Percentiles rank a stretch among this genome's conserved stretches.
These are phyloP conservation scores for Cadophora sp. DNA, from an alignment of 2,329 filamentous ascomycete species.

Conservation along the genomic window DNA sequence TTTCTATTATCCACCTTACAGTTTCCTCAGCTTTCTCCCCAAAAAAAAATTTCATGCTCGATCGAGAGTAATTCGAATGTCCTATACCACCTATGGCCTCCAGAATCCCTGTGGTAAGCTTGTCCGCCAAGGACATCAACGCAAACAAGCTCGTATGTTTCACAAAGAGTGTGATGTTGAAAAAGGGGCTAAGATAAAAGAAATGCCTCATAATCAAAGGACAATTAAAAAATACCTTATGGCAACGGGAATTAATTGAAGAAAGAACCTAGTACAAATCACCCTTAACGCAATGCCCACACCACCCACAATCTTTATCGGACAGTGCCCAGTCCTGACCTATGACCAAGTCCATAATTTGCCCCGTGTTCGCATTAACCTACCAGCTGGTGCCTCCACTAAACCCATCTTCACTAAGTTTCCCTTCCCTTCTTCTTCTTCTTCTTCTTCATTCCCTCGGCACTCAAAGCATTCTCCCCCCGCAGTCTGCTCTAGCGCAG, in stretches of 20 bases:
- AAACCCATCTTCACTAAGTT: not conserved
- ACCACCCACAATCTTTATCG: slow-evolving; percentile 32
- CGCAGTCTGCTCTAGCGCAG: not conserved
- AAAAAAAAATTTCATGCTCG: too few relatives aligned
- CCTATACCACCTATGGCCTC: too few relatives aligned
- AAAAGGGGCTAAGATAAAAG: too few relatives aligned
- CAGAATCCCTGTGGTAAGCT: too few relatives aligned
- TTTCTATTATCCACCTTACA: too few relatives aligned
- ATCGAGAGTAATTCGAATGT: too few relatives aligned
- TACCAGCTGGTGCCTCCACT: slow-evolving; percentile 6
- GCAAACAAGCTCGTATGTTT: too few relatives aligned
- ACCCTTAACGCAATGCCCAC: slow-evolving; percentile 27
- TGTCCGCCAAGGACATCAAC: too few relatives aligned
- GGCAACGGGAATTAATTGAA: not conserved
- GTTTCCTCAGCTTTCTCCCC: too few relatives aligned
- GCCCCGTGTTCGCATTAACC: slow-evolving; percentile 23
- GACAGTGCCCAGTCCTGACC: slow-evolving; percentile 28
- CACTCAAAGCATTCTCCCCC: not conserved
- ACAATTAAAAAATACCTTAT: not conserved
- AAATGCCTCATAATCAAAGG: too few relatives aligned
- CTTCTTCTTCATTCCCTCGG: not conserved
- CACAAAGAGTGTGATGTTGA: too few relatives aligned
- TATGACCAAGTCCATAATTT: slow-evolving; percentile 21
- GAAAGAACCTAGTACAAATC: slow-evolving; percentile 18
- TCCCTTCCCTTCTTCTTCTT: not conserved